Conservation (phyloP, 768 basidiomycete species). For the Floccularia luteovirens region DNA sequence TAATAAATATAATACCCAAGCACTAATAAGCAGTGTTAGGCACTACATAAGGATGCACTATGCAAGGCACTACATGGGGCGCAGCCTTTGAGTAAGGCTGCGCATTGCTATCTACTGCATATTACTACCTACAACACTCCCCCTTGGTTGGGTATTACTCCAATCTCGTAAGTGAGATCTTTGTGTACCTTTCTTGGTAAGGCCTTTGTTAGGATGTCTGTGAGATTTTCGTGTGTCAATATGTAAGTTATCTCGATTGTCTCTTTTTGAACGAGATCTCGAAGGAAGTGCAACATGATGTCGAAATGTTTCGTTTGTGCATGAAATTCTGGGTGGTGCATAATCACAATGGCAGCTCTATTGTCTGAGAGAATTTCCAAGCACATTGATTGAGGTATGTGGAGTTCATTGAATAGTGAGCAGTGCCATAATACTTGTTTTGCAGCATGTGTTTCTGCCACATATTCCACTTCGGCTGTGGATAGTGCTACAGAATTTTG, state of each 20-base stretch:
- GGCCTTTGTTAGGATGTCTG: slow-evolving; percentile 11
- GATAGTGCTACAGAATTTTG: slow-evolving; percentile 28
- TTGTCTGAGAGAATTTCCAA: slow-evolving; percentile 10
- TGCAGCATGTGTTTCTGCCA: slow-evolving; percentile 15
- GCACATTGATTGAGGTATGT: slow-evolving; percentile 1
- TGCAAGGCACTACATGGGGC: too few relatives aligned
- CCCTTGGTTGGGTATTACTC: slow-evolving; percentile 8
- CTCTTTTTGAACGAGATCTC: slow-evolving; percentile 4
- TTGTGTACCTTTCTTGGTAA: slow-evolving; percentile 7
- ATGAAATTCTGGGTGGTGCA: slow-evolving; percentile 13
- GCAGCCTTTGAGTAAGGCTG: too few relatives aligned
- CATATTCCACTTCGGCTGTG: slow-evolving; percentile 35
- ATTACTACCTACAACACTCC: slow-evolving; percentile 9
- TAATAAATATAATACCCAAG: too few relatives aligned
- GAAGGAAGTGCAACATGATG: slow-evolving; percentile 8
- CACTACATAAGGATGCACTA: too few relatives aligned
- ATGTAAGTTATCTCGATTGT: slow-evolving; percentile 7
- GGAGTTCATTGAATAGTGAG: slow-evolving; percentile 9
- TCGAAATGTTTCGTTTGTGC: slow-evolving; percentile 15
- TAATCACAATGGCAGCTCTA: slow-evolving; percentile 11
- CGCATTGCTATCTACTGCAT: too few relatives aligned
- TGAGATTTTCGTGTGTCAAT: slow-evolving; percentile 7
- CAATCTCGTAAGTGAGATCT: slow-evolving; percentile 7
- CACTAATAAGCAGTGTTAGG: too few relatives aligned
- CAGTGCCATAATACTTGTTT: slow-evolving; percentile 16